Percentiles rank a stretch among this genome's conserved stretches.
Conservation (phyloP, 805 yeast genomes). For the Zygosaccharomyces gambellarensis region DNA sequence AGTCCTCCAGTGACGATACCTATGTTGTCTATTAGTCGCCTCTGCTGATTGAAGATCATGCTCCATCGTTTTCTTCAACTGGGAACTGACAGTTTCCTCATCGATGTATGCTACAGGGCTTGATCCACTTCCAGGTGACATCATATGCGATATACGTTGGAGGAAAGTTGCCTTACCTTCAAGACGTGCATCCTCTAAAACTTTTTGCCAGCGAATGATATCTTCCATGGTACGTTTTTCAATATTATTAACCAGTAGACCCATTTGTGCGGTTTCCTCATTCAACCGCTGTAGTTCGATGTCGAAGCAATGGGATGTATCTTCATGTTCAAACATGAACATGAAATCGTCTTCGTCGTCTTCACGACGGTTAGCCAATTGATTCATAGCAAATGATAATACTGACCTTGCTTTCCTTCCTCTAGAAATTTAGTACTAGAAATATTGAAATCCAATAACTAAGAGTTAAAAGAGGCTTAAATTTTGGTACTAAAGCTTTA, state of each 20-base stretch:
- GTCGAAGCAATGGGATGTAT: neutral
- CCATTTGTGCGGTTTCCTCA: slow-evolving; percentile 5
- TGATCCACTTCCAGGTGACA: slow-evolving; percentile 1
- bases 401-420: neutral
- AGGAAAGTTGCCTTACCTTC: neutral
- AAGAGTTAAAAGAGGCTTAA: too few species aligned
- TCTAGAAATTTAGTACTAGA: neutral
- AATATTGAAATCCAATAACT: neutral
- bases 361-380: neutral
- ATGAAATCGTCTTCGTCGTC: slow-evolving; percentile 7
- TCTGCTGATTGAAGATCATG: neutral
- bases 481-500: too few species aligned
- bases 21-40: neutral
- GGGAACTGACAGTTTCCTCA: neutral
- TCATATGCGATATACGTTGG: slow-evolving; percentile 2
- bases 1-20: slow-evolving; percentile 1
- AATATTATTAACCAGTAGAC: slow-evolving; percentile 4
- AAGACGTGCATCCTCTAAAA: slow-evolving; percentile 3
- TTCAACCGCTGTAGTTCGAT: neutral
- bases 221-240: slow-evolving; percentile 8
- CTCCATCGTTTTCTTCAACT: neutral
- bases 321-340: slow-evolving; percentile 9
- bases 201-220: slow-evolving; percentile 4
- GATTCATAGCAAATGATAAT: neutral
- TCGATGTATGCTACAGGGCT: neutral